Evolutionary conservation across 768 basidiomycete species (phyloP).

Genomic region (Lactarius hengduanensis): DNA sequence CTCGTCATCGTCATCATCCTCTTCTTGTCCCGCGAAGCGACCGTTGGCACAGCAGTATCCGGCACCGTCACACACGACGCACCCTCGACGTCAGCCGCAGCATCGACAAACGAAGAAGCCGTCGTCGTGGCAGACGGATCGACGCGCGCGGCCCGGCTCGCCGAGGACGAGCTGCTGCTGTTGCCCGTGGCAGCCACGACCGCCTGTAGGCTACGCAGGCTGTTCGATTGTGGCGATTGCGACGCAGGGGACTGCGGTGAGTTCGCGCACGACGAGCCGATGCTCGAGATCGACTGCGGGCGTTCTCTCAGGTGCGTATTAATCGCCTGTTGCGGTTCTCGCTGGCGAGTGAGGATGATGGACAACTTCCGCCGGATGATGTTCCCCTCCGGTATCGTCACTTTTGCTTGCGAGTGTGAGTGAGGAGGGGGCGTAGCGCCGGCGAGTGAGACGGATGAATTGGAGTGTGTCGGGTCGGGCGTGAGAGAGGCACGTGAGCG

Average conservation of each 20-base stretch:
- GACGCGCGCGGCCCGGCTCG: constrained; percentile 34
- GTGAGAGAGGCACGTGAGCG: constrained; percentile 18
- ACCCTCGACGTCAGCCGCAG: neutral
- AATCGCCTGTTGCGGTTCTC: constrained; percentile 18
- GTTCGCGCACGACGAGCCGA: constrained; percentile 34
- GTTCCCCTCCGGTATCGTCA: constrained; percentile 20
- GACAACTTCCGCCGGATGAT: constrained; percentile 37
- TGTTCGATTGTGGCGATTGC: constrained; percentile 45
- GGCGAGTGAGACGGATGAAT: constrained; percentile 26
- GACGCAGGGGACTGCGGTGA: constrained; percentile 38
- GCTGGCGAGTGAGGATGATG: constrained; percentile 38
- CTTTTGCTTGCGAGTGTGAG: neutral
- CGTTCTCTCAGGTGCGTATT: constrained; percentile 41
- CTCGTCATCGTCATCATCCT: constrained; percentile 3
- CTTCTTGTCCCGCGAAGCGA: constrained; percentile 4
- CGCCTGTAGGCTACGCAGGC: constrained; percentile 57
- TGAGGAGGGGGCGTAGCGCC: neutral
- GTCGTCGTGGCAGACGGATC: constrained; percentile 5
- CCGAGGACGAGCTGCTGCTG: neutral
- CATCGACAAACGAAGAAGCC: neutral
- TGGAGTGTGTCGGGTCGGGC: constrained; percentile 25
- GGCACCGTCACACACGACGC: neutral
- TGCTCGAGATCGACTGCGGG: constrained; percentile 59
- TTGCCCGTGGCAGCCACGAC: constrained; percentile 17
- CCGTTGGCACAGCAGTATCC: neutral